Evolutionary conservation across 179 eudicot genomes (phyloP).

Genomic region (Carnegiea gigantea): DNA sequence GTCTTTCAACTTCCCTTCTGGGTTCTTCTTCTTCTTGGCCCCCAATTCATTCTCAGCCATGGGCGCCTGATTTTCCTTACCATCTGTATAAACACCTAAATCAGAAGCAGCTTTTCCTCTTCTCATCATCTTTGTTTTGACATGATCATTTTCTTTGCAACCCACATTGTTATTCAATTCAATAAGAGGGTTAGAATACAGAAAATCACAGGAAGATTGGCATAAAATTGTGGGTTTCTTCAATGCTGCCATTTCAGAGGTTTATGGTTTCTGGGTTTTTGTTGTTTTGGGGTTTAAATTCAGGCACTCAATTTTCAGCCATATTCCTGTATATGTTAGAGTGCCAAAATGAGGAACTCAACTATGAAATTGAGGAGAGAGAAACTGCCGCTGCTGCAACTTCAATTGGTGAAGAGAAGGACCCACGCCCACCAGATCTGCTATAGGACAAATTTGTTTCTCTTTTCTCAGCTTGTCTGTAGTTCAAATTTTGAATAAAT

Average conservation of each 20-base stretch:
- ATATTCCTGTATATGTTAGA: conserved; percentile 1
- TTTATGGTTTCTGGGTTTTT: neutral
- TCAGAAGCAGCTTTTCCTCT: conserved; percentile 15
- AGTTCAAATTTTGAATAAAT: conserved; percentile 3
- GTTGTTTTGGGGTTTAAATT: conserved; percentile 1
- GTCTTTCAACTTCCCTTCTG: conserved; percentile 44
- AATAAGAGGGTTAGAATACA: conserved; percentile 53
- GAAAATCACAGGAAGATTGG: conserved; percentile 51
- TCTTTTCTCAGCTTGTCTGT: neutral
- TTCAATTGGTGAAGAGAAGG: neutral
- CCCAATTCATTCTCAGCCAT: conserved; percentile 21
- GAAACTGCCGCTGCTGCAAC: neutral
- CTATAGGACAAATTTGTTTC: neutral
- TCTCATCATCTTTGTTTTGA: neutral
- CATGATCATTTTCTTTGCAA: neutral
- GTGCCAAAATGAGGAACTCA: neutral
- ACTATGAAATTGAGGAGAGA: neutral
- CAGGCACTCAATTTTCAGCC: neutral
- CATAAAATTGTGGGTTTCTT: conserved; percentile 42
- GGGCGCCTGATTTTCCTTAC: conserved; percentile 58
- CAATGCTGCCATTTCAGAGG: conserved; percentile 42
- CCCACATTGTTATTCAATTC: conserved; percentile 36
- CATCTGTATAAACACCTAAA: conserved; percentile 11
- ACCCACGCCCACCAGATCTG: neutral
- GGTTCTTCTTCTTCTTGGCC: conserved; percentile 24